Base-by-base conservation (phyloP, 805 yeast genomes). In the Debaryomyces castellii region DNA sequence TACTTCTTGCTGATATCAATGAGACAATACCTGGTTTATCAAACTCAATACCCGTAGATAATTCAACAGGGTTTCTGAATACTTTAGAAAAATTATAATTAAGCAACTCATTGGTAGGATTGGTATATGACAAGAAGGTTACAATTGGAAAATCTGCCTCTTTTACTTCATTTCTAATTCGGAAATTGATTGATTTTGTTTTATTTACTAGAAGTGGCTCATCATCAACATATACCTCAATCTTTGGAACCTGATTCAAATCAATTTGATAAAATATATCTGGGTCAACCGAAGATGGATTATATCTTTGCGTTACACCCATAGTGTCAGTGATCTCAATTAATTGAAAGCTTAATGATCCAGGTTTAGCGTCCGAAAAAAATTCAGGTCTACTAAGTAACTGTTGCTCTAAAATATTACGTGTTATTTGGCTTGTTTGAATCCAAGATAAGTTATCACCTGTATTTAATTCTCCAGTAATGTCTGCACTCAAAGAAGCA, bases 11-110 rank as follows among this genome's bases (percentile, higher is more conserved):
- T 1, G 77, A 61, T 25, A 73, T 61, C 24, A 94, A 63, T 6
- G 62, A 60, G 60, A 89, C 92, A 0, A 64, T 61, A 4, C 99
- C 99, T 0, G 95, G 84, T 37, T 70, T 65, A 3, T 72, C 68
- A 0, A 82, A 77, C 14, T 51, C 45, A 12, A 68, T 51, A 1
- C 76, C 75, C 2, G 45, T 44, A 3, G 41, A 41, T n/a, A 69
- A 51, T 10, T 68, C 74, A 4, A 53, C 53, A 6, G 39, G 41
- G 20, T 48, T 54, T 5, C 51, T 51, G 49, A 66, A 71, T 1
- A 50, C 51, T 23, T 55, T 57, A 1, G 68, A 57, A n/a, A 59
- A 51, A 33, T 53, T 52, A 30, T 48, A 40, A 1, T 48, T 39
- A 12, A 48, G 43, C 6, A 43, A 50, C n/a, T 57, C 64, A 41